Percentiles rank a stretch among this genome's conserved stretches.
phyloP scores from a whole-genome alignment of 2,329 filamentous ascomycete genomes.

The Bertia moriformis region DNA sequence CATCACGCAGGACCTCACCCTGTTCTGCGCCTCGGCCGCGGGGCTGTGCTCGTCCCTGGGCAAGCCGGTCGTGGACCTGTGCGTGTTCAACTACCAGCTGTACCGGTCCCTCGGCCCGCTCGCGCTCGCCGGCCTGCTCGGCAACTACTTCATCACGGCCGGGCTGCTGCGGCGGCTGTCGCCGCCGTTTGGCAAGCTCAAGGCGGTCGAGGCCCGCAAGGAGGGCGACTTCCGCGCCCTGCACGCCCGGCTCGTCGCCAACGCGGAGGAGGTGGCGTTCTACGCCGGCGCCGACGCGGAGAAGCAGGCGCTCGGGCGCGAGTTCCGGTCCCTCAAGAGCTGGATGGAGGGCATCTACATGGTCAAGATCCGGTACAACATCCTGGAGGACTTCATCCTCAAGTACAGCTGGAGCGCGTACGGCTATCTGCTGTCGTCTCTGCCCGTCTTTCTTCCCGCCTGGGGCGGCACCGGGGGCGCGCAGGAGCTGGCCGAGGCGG shows the following conservation, averaged over 20 bases:
- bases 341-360: constrained; percentile 99
- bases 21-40: constrained; percentile 86
- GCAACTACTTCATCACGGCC: constrained; percentile 89
- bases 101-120: constrained; percentile 81
- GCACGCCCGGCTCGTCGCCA: constrained; percentile 83
- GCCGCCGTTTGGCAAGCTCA: constrained; percentile 90
- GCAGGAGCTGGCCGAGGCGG: constrained; percentile 43
- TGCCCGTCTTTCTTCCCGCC: constrained; percentile 89
- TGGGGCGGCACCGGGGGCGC: constrained; percentile 76
- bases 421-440: constrained; percentile 80
- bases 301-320: constrained; percentile 77
- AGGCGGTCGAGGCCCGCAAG: constrained; percentile 85
- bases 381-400: constrained; percentile 92
- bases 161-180: constrained; percentile 78
- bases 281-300: constrained; percentile 94
- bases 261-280: constrained; percentile 94
- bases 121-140: constrained; percentile 70
- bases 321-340: constrained; percentile 80
- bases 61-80: constrained; percentile 94
- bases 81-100: constrained; percentile 95
- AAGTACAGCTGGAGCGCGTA: constrained; percentile 99
- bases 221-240: constrained; percentile 89
- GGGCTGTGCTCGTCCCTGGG: constrained; percentile 89
- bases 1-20: constrained; percentile 89
- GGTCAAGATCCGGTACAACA: constrained; percentile 95